Percentiles rank a stretch among this genome's conserved stretches.
phyloP scores from a whole-genome alignment of 2,329 filamentous ascomycete genomes.

The Fusarium sp. region DNA sequence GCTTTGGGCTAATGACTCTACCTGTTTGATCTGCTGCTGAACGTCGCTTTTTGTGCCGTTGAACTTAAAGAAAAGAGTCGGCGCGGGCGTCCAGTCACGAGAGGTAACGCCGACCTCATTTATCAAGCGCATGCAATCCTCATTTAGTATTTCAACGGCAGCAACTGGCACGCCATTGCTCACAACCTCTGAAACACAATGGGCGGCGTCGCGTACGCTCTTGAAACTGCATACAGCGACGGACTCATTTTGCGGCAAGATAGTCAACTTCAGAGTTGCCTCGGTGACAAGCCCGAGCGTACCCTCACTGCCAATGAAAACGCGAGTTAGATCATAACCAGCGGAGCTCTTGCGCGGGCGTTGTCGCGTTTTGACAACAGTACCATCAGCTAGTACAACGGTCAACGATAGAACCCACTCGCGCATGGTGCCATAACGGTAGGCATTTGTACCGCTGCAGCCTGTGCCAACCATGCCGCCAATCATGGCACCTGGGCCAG shows the following conservation, averaged over 20 bases:
- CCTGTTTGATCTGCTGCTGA: constrained; percentile 80
- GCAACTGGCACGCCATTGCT: constrained; percentile 77
- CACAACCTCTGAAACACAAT: constrained; percentile 78
- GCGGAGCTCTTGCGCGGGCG: constrained; percentile 82
- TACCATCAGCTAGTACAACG: constrained; percentile 81
- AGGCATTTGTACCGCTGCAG: constrained; percentile 80
- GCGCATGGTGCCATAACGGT: constrained; percentile 86
- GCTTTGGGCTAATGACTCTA: constrained; percentile 69
- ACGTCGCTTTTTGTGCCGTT: constrained; percentile 73
- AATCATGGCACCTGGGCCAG: constrained; percentile 77
- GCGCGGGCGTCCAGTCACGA: constrained; percentile 77
- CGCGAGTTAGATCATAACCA: constrained; percentile 82
- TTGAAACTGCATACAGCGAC: constrained; percentile 85
- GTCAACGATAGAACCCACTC: constrained; percentile 88
- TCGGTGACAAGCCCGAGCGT: constrained; percentile 85
- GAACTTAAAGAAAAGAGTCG: constrained; percentile 88
- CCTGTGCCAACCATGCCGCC: constrained; percentile 87
- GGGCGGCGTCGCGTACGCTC: constrained; percentile 77
- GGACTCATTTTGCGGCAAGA: constrained; percentile 78
- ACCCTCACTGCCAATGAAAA: constrained; percentile 85
- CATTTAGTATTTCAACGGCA: constrained; percentile 87
- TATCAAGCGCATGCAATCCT: constrained; percentile 85
- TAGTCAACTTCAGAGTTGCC: constrained; percentile 71
- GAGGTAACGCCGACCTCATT: constrained; percentile 77
- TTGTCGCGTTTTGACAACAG: constrained; percentile 79